Evolutionary conservation across 1,284 basidiomycete species (phyloP).

Genomic region (Marasmius tenuissimus): DNA sequence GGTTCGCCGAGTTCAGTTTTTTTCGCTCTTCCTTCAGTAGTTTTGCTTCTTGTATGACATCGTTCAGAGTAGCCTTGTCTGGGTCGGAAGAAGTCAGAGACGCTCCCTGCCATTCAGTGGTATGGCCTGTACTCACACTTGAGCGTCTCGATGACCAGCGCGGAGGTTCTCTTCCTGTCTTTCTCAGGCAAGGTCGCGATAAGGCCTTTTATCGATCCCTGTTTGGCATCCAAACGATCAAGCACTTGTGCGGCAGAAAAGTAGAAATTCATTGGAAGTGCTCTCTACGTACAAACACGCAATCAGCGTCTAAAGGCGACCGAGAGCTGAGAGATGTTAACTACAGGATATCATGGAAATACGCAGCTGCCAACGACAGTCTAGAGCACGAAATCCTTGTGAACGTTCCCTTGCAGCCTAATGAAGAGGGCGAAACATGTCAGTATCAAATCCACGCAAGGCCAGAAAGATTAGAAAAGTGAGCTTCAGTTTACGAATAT

Average conservation of each 20-base stretch:
- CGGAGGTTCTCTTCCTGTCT: conserved; percentile 74
- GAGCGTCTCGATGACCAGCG: conserved; percentile 86
- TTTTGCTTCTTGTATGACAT: conserved; percentile 62
- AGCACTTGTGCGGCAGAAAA: conserved; percentile 82
- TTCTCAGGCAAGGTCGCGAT: conserved; percentile 73
- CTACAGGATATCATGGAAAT: neutral
- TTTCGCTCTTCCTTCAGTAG: conserved; percentile 76
- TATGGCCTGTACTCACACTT: conserved; percentile 68
- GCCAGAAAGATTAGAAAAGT: conserved; percentile 15
- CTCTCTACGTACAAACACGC: conserved; percentile 37
- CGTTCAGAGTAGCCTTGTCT: conserved; percentile 72
- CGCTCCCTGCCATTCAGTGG: neutral
- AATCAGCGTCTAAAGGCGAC: neutral
- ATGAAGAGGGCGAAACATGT: neutral
- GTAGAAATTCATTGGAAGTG: conserved; percentile 85
- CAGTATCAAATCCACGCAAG: conserved; percentile 7
- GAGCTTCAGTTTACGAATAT: conserved; percentile 36
- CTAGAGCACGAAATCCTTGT: conserved; percentile 1
- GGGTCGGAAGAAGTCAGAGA: neutral
- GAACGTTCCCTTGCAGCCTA: too few relatives aligned
- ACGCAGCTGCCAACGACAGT: neutral
- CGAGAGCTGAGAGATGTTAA: neutral
- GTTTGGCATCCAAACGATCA: conserved; percentile 81
- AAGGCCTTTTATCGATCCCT: conserved; percentile 84
- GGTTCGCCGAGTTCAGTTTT: conserved; percentile 70